Evolutionary conservation across 345 rosid genomes (phyloP), one percentile per base, ranked within the genome.

Genomic region (Turnera subulata): DNA sequence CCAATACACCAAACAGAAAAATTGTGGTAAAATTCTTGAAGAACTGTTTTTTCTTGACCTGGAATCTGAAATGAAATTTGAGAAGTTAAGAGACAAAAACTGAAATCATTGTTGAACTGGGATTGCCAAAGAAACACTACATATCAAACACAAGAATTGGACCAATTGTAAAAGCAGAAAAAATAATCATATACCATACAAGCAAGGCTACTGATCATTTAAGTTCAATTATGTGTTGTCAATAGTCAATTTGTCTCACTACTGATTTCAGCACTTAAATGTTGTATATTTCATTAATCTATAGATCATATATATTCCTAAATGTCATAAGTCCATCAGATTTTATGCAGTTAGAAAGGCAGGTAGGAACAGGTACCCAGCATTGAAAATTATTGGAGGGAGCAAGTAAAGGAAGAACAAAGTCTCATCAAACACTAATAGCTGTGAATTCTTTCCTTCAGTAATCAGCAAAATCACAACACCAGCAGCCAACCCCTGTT

Each of bases 311-410:
- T n/a, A n/a, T n/a, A n/a, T n/a, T n/a, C n/a, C n/a, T n/a, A n/a
- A n/a, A n/a, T n/a, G n/a, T n/a, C n/a, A n/a, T n/a, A n/a, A n/a
- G n/a, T n/a, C n/a, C n/a, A n/a, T n/a, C n/a, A n/a, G n/a, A n/a
- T n/a, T n/a, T n/a, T n/a, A n/a, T n/a, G n/a, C 6, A 39, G 14
- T 14, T 53, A 20, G 20, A 55, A 10, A 46, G 20, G 4, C 35
- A 29, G 35, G 35, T 8, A 29, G 35, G 33, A 54, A 33, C 72
- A 62, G 35, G 35, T 76, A 86, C 93, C 89, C 89, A 6, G 89
- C 89, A 67, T 83, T 86, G 76, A 83, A 86, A 65, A 86, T 86
- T 62, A 86, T 83, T 2, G 88, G 89, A 10, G 89, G 94, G 40
- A 83, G 84, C 77, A 83, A 69, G 62, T 78, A 86, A 48, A 86